Evolutionary conservation across 129 eudicot genomes (phyloP).

Genomic region (Kitagawia praeruptora): DNA sequence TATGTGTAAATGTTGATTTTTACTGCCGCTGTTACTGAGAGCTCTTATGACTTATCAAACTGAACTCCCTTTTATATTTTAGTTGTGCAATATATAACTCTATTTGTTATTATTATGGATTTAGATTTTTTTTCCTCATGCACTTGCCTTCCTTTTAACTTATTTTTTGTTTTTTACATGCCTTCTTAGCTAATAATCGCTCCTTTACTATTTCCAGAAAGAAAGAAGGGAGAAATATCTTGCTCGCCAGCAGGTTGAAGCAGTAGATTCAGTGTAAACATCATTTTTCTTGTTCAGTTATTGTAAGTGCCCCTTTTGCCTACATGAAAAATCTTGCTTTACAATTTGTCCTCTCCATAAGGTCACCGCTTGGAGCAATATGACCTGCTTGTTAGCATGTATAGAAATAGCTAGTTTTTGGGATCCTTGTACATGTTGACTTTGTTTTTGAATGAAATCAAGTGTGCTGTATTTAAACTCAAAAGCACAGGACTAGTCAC

Average conservation of each 20-base stretch:
- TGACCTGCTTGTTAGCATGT: background rate
- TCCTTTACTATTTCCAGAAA: constrained; percentile 31
- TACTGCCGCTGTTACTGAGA: background rate
- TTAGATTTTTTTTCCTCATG: background rate
- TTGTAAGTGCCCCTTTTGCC: constrained; percentile 21
- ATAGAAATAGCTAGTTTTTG: constrained; percentile 9
- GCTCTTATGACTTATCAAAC: background rate
- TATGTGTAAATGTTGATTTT: background rate
- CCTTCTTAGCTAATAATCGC: background rate
- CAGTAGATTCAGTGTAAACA: constrained; percentile 49
- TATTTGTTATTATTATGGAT: background rate
- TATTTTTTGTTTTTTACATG: background rate
- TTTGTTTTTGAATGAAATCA: constrained; percentile 12
- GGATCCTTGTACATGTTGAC: constrained; percentile 15
- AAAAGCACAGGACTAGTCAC: background rate
- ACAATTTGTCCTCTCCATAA: background rate
- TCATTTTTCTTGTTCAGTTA: background rate
- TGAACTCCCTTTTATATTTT: background rate
- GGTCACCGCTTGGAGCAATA: background rate
- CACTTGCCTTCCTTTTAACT: background rate
- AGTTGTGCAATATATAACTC: background rate
- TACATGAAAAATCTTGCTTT: constrained; percentile 17
- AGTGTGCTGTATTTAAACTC: background rate
- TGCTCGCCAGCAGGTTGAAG: constrained; percentile 71
- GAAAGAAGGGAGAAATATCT: constrained; percentile 87